Conservation (phyloP, 345 rosid genomes). For the Lagerstroemia speciosa region DNA sequence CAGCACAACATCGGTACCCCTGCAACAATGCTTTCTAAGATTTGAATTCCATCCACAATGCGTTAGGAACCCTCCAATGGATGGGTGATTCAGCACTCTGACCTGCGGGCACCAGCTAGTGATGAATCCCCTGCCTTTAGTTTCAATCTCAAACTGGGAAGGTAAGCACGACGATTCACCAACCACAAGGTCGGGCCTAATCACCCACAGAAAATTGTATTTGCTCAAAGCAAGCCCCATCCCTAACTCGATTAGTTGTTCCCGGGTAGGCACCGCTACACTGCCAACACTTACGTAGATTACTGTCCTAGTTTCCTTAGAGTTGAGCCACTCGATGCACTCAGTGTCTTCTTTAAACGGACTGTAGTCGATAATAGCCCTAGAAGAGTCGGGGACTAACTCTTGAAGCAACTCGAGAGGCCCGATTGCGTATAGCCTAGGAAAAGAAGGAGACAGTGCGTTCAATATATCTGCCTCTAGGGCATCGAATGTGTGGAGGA, state of each 20-base stretch:
- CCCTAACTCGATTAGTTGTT: constrained; percentile 6
- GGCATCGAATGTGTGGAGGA: constrained; percentile 9
- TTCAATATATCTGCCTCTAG: constrained; percentile 1
- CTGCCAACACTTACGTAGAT: constrained; percentile 8
- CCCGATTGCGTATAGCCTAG: constrained; percentile 4
- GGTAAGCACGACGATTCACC: neutral
- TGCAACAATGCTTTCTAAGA: constrained; percentile 57
- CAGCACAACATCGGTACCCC: constrained; percentile 54
- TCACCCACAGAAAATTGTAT: constrained; percentile 3
- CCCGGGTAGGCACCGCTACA: constrained; percentile 2
- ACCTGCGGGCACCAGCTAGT: constrained; percentile 6
- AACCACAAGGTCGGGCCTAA: constrained; percentile 10
- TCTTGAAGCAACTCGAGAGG: constrained; percentile 1
- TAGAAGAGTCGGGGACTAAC: neutral
- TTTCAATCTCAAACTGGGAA: neutral
- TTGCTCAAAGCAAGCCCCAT: constrained; percentile 8
- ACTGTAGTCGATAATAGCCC: neutral
- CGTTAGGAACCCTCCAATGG: constrained; percentile 71
- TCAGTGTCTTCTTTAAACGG: constrained; percentile 6
- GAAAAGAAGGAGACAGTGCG: constrained; percentile 1
- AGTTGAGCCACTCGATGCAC: constrained; percentile 9
- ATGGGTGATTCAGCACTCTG: constrained; percentile 40
- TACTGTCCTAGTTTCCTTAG: constrained; percentile 6
- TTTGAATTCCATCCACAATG: constrained; percentile 92
- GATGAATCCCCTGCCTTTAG: constrained; percentile 3